These are phyloP conservation scores for Spathaspora gorwiae DNA, from an alignment of 805 yeast genomes.

Conservation along the genomic window DNA sequence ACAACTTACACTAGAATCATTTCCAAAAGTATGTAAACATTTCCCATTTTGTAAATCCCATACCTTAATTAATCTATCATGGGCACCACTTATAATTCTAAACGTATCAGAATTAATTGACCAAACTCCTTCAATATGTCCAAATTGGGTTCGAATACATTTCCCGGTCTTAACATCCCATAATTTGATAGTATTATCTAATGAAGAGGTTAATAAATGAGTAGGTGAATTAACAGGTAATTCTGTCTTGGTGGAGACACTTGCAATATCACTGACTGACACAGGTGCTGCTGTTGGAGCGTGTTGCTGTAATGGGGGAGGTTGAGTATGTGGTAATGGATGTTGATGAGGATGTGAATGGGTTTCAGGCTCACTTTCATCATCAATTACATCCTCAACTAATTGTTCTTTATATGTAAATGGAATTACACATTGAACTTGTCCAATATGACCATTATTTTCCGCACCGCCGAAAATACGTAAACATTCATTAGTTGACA, in stretches of 20 bases:
- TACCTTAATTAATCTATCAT: conserved; percentile 81
- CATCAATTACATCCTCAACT: conserved; percentile 42
- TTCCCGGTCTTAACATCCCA: conserved; percentile 88
- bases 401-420: conserved; percentile 63
- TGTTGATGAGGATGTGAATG: neutral
- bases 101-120: conserved; percentile 93
- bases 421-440: conserved; percentile 89
- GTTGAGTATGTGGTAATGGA: neutral
- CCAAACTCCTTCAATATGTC: conserved; percentile 98
- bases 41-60: conserved; percentile 96
- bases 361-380: conserved; percentile 25
- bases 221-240: conserved; percentile 50
- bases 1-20: conserved; percentile 54
- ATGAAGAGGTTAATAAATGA: conserved; percentile 78
- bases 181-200: conserved; percentile 87
- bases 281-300: conserved; percentile 4
- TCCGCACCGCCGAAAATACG: conserved; percentile 72
- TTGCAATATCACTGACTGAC: too few relatives aligned
- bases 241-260: neutral
- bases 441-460: conserved; percentile 84
- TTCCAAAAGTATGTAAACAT: conserved; percentile 89
- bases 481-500: conserved; percentile 72
- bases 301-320: neutral
- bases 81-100: conserved; percentile 91
- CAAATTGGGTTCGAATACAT: conserved; percentile 91